These are phyloP conservation scores for Melampsora americana DNA, from an alignment of 1,284 basidiomycete species.

Conservation along the genomic window DNA sequence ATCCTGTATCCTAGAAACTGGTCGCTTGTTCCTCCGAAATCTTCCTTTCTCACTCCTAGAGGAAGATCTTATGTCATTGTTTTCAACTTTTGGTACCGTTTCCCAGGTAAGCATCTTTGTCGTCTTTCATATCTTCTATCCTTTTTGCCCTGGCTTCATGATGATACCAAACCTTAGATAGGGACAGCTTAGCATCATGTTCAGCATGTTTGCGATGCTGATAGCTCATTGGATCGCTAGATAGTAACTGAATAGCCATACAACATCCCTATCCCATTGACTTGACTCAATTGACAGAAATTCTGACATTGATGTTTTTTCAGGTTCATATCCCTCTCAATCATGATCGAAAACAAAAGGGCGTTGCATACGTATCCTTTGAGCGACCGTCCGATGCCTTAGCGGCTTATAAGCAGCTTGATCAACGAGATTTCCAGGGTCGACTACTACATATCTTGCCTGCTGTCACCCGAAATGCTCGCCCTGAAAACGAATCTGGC, in stretches of 20 bases:
- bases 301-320: slow-evolving; percentile 33
- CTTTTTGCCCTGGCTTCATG: slow-evolving; percentile 3
- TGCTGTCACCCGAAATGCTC: slow-evolving; percentile 66
- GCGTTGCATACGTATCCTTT: slow-evolving; percentile 78
- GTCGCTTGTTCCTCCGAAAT: slow-evolving; percentile 86
- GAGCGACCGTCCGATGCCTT: slow-evolving; percentile 66
- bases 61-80: slow-evolving; percentile 67
- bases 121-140: background rate
- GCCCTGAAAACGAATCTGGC: slow-evolving; percentile 53
- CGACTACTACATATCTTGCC: slow-evolving; percentile 84
- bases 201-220: slow-evolving; percentile 43
- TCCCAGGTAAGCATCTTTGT: slow-evolving; percentile 53
- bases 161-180: slow-evolving; percentile 55
- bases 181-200: slow-evolving; percentile 46
- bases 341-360: slow-evolving; percentile 67
- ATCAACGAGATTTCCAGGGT: slow-evolving; percentile 85
- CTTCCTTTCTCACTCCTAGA: slow-evolving; percentile 78
- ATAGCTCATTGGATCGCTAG: slow-evolving; percentile 62
- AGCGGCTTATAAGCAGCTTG: slow-evolving; percentile 71
- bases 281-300: background rate
- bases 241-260: slow-evolving; percentile 24
- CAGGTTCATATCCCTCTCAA: slow-evolving; percentile 82
- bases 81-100: slow-evolving; percentile 69
- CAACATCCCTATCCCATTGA: too few relatives aligned
- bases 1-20: slow-evolving; percentile 68